phyloP scores from a whole-genome alignment of 169 alveolate genomes.

The Sarcocystis neurona region DNA sequence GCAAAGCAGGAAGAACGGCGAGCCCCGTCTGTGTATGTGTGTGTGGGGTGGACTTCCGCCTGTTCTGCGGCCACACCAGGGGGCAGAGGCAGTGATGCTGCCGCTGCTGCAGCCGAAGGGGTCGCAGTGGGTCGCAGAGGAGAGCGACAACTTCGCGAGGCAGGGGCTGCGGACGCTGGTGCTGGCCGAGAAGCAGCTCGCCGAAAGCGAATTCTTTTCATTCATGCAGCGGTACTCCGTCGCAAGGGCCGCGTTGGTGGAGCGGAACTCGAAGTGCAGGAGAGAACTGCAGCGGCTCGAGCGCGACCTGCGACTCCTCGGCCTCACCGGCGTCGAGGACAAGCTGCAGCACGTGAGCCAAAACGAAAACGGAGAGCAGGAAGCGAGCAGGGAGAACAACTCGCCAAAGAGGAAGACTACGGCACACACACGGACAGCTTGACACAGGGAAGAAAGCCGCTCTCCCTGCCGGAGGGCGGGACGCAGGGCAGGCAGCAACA shows the following conservation, averaged over 20 bases:
- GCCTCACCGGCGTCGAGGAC: conserved; percentile 97
- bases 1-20: neutral
- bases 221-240: conserved; percentile 55
- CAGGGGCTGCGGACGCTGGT: conserved; percentile 92
- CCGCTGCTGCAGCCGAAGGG: conserved; percentile 85
- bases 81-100: conserved; percentile 94
- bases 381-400: neutral
- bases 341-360: conserved; percentile 83
- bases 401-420: neutral
- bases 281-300: conserved; percentile 73
- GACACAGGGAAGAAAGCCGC: neutral
- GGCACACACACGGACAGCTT: neutral
- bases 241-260: conserved; percentile 70
- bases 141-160: conserved; percentile 90
- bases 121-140: conserved; percentile 85
- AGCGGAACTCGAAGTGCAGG: conserved; percentile 73
- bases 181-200: conserved; percentile 89
- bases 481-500: too few relatives aligned
- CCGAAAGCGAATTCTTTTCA: conserved; percentile 81
- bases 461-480: too few relatives aligned
- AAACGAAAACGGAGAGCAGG: neutral
- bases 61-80: conserved; percentile 82
- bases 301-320: conserved; percentile 88
- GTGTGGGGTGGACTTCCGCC: too few relatives aligned
- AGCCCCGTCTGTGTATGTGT: neutral